phyloP scores from a whole-genome alignment of 306 rosid species.

The Cyclanthera cordifolia region DNA sequence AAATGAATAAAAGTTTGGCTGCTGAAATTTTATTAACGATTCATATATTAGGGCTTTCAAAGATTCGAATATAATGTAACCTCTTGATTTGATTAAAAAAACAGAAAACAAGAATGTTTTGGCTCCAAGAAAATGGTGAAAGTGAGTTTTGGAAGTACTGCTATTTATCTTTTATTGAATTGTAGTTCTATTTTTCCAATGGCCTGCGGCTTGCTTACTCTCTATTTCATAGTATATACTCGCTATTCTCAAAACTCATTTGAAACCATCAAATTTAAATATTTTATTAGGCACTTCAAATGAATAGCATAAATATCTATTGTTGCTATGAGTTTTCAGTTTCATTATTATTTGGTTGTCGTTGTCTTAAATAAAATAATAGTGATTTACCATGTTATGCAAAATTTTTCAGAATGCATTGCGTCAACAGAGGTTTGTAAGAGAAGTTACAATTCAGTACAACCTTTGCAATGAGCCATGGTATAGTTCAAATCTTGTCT shows the following conservation, averaged over 20 bases:
- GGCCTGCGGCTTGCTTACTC: not conserved
- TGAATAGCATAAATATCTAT: not conserved
- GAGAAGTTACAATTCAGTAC: slow-evolving; percentile 96
- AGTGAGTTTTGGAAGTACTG: not conserved
- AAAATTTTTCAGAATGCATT: slow-evolving; percentile 57
- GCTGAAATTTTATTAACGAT: not conserved
- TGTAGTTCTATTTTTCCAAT: not conserved
- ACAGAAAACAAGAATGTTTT: not conserved
- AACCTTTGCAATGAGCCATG: slow-evolving; percentile 99
- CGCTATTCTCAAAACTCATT: not conserved
- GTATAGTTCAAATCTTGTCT: slow-evolving; percentile 26
- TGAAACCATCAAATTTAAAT: not conserved
- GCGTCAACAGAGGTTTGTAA: slow-evolving; percentile 74
- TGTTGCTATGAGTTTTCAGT: not conserved
- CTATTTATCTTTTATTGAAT: not conserved
- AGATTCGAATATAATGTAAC: not conserved
- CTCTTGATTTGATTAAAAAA: not conserved
- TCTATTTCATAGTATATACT: not conserved
- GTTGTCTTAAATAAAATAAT: not conserved
- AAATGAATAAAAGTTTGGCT: not conserved
- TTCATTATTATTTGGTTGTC: not conserved
- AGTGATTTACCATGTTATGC: slow-evolving; percentile 1
- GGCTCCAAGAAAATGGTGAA: not conserved
- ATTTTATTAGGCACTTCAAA: slow-evolving; percentile 3
- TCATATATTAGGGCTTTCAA: not conserved